Evolutionary conservation across 1,284 basidiomycete genomes (phyloP).

Genomic region (Boletus sp.): DNA sequence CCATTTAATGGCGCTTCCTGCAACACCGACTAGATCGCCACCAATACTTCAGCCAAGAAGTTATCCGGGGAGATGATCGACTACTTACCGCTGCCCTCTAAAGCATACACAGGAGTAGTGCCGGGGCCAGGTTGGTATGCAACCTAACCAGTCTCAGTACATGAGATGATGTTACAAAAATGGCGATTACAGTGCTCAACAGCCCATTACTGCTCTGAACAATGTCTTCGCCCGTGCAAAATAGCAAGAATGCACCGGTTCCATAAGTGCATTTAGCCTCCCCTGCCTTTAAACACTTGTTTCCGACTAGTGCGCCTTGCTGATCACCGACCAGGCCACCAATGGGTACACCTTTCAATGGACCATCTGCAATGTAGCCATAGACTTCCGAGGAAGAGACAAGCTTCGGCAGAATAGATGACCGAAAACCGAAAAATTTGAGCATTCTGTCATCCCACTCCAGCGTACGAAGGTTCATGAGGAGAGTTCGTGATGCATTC

Average conservation of each 20-base stretch:
- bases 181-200: slow-evolving; percentile 73
- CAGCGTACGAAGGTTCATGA: slow-evolving; percentile 81
- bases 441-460: slow-evolving; percentile 83
- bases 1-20: slow-evolving; percentile 93
- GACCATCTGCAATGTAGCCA: slow-evolving; percentile 67
- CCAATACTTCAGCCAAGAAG: slow-evolving; percentile 6
- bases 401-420: slow-evolving; percentile 80
- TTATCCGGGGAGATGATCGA: background rate
- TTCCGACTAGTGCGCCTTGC: slow-evolving; percentile 93
- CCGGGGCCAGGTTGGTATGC: slow-evolving; percentile 89
- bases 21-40: slow-evolving; percentile 71
- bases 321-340: slow-evolving; percentile 95
- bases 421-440: slow-evolving; percentile 82
- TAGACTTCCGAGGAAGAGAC: slow-evolving; percentile 93
- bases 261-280: slow-evolving; percentile 96
- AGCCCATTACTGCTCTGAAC: slow-evolving; percentile 85
- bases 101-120: slow-evolving; percentile 81
- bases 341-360: slow-evolving; percentile 78
- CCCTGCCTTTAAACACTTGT: slow-evolving; percentile 84
- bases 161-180: background rate
- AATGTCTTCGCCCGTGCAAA: slow-evolving; percentile 87
- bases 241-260: slow-evolving; percentile 93
- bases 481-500: slow-evolving; percentile 93
- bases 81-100: slow-evolving; percentile 86
- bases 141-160: slow-evolving; percentile 46